Evolutionary conservation across 1,139 yeast species (phyloP), one percentile per base, ranked within the genome.

Genomic region (Geotrichum macrosporum): DNA sequence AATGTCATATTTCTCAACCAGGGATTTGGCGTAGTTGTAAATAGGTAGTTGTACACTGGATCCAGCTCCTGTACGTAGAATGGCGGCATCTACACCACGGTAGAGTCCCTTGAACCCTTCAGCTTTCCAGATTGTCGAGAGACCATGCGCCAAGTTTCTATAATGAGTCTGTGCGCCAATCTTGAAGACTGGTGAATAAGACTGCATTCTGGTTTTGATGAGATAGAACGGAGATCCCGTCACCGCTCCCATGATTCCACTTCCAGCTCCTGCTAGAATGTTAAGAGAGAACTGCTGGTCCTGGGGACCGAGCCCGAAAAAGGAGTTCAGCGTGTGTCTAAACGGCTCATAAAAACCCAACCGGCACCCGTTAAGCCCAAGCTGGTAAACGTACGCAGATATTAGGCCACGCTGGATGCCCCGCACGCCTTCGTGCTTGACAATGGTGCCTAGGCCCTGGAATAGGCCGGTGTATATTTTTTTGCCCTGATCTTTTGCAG

Each of bases 31-130:
- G 55, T 77, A 77, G 65, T 82, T 84, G 68, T 92, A 92, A 43
- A 88, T 79, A n/a, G 98, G 97, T 58, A 92, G 72, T 70, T 92
- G 98, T 26, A 88, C 96, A 31, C 95, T 77, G 9, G 97, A 89
- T 1, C 98, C 98, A 42, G 92, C 85, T 59, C 96, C 96, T 1
- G 98, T 92, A 66, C 98, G 77, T 54, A 92, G 69, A 39, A 88
- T 77, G 1, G 98, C 97, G 3, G 98, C 96, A 63, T 87, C 95
- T 3, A 88, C 87, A 53, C 98, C 98, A 53, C 95, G 74, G 67
- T 80, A 89, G 52, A 85, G 71, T 1, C 96, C 97, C 47, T 66
- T 69, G 52, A 87, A 42, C 3, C 97, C 97, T 60, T 86, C 95
- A 0, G 74, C 66, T 44, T 67, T 68, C 61, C 71, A 78, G 35